These are phyloP conservation scores for Fusarium lateritium DNA, from an alignment of 2,329 filamentous ascomycete species.

Conservation along the genomic window DNA sequence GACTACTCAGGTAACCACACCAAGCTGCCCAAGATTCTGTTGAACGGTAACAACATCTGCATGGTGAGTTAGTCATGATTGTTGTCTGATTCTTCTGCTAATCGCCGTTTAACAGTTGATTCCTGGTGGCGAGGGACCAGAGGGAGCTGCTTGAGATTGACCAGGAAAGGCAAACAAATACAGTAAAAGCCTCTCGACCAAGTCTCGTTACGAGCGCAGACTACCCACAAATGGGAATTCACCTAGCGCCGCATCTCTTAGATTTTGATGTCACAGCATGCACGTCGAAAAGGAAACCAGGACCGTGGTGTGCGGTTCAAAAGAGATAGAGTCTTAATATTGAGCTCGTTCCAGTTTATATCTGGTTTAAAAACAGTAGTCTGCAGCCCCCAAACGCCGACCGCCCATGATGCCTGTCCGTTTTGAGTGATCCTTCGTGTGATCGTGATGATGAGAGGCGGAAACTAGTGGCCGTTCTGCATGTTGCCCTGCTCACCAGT, in stretches of 20 bases:
- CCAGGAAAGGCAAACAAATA: conserved; percentile 15
- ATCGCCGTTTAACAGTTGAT: conserved; percentile 71
- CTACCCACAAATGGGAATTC: not conserved
- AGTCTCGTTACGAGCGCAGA: conserved; percentile 5
- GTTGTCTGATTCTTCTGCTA: conserved; percentile 5
- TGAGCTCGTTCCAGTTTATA: conserved; percentile 34
- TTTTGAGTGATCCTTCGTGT: conserved; percentile 27
- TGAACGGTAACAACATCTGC: conserved; percentile 99
- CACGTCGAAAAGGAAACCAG: conserved; percentile 23
- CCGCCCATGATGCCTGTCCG: conserved; percentile 40
- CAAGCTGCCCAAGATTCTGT: conserved; percentile 92
- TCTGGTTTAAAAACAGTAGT: conserved; percentile 43
- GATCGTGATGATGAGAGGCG: conserved; percentile 15
- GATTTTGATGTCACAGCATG: conserved; percentile 10
- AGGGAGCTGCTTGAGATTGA: conserved; percentile 47
- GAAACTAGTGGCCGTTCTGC: conserved; percentile 55
- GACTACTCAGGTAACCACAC: conserved; percentile 91
- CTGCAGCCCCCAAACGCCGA: conserved; percentile 48
- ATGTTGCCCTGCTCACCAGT: conserved; percentile 70
- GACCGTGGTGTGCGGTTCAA: conserved; percentile 18
- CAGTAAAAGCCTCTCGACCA: conserved; percentile 18
- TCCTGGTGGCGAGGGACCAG: conserved; percentile 82
- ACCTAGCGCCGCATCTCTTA: conserved; percentile 3
- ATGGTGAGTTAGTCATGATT: conserved; percentile 78
- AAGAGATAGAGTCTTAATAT: conserved; percentile 32